Evolutionary conservation across 2,329 filamentous ascomycete genomes (phyloP).

Genomic region (Raffaelea albimanens): DNA sequence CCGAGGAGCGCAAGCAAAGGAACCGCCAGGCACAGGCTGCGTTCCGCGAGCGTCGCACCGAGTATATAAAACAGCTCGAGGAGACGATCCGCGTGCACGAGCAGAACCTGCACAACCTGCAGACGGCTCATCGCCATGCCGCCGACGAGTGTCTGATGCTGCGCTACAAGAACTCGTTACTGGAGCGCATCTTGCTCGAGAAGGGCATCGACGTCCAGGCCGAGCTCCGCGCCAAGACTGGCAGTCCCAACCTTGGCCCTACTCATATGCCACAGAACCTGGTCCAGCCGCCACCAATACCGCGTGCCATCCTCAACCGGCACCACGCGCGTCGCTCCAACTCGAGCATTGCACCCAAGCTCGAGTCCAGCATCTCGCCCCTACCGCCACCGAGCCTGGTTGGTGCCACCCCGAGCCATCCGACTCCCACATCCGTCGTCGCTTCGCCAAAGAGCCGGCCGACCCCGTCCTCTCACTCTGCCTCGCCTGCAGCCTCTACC

Average conservation of each 20-base stretch:
- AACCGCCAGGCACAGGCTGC: slow-evolving; percentile 96
- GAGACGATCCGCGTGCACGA: slow-evolving; percentile 96
- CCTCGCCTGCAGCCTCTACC: slow-evolving; percentile 42
- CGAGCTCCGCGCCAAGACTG: slow-evolving; percentile 86
- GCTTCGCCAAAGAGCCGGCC: slow-evolving; percentile 64
- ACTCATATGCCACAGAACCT: slow-evolving; percentile 59
- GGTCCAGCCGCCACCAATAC: slow-evolving; percentile 66
- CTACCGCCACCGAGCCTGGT: slow-evolving; percentile 31
- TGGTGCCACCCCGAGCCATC: slow-evolving; percentile 12
- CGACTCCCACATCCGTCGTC: slow-evolving; percentile 40
- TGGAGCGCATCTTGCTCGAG: slow-evolving; percentile 91
- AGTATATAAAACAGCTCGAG: slow-evolving; percentile 99
- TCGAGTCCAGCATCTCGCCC: slow-evolving; percentile 43
- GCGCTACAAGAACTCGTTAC: slow-evolving; percentile 92
- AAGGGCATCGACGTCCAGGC: slow-evolving; percentile 98
- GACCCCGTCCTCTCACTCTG: slow-evolving; percentile 69
- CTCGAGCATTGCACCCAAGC: slow-evolving; percentile 66
- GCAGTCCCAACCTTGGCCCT: slow-evolving; percentile 68
- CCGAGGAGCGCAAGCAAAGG: slow-evolving; percentile 94
- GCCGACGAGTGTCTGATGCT: slow-evolving; percentile 97
- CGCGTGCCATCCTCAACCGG: slow-evolving; percentile 71
- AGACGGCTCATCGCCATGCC: slow-evolving; percentile 87
- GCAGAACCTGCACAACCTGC: slow-evolving; percentile 82
- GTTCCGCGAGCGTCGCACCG: slow-evolving; percentile 90
- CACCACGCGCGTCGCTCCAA: slow-evolving; percentile 64